These are phyloP conservation scores for Monilinia laxa DNA, from an alignment of 2,329 filamentous ascomycete species.

Conservation along the genomic window DNA sequence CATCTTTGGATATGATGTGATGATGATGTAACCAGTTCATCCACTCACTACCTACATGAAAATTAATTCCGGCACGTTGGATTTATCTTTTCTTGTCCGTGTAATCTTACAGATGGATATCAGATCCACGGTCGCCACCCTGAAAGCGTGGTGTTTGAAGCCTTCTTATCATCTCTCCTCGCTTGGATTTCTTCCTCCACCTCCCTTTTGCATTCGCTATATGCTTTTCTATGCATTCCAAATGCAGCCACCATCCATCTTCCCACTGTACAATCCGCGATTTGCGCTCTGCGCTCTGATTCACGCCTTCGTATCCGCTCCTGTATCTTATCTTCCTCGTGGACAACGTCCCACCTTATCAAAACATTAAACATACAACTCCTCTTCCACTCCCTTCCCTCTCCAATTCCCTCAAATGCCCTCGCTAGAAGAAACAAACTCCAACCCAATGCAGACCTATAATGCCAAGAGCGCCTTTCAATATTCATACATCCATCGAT, in stretches of 20 bases:
- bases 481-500: slow-evolving; percentile 15
- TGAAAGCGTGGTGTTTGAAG: too few species aligned
- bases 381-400: not conserved
- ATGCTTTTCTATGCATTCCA: not conserved
- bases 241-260: not conserved
- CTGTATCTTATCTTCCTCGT: too few species aligned
- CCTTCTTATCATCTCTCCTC: not conserved
- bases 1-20: too few species aligned
- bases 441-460: slow-evolving; percentile 2
- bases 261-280: not conserved
- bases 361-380: slow-evolving; percentile 2
- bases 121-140: too few species aligned
- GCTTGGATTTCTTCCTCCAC: not conserved
- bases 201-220: not conserved
- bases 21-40: too few species aligned
- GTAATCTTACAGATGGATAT: too few species aligned
- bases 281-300: not conserved
- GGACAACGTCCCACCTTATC: not conserved
- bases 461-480: not conserved
- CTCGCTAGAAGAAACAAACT: not conserved
- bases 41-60: too few species aligned
- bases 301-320: too few species aligned
- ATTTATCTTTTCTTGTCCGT: too few species aligned
- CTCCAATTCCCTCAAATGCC: not conserved
- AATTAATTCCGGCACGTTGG: too few species aligned